Evolutionary conservation across 164 flowering plant genomes (phyloP).

Genomic region (Sextonia rubra): DNA sequence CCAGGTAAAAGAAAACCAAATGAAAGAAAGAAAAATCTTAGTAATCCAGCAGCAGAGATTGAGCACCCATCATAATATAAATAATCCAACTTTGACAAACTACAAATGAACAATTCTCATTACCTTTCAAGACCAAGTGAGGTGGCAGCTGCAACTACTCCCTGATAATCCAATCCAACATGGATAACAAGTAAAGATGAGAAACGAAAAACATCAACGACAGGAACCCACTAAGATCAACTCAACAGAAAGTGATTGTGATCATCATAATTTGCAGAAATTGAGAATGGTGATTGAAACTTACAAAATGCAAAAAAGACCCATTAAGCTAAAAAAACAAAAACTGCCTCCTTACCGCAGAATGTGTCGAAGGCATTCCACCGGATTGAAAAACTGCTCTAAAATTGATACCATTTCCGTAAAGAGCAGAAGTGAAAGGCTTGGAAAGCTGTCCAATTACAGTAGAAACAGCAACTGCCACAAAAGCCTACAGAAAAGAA

Average conservation of each 20-base stretch:
- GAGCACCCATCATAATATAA: too few species aligned
- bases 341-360: constrained; percentile 43
- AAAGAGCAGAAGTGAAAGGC: constrained; percentile 62
- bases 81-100: too few species aligned
- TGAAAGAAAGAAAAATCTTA: too few species aligned
- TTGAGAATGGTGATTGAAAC: too few species aligned
- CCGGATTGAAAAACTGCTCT: constrained; percentile 51
- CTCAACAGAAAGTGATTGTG: too few species aligned
- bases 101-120: background rate
- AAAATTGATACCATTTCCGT: constrained; percentile 47
- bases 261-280: too few species aligned
- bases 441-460: constrained; percentile 79
- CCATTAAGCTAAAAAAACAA: too few species aligned
- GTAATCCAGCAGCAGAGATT: too few species aligned
- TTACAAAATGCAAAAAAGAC: too few species aligned
- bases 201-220: background rate
- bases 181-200: background rate
- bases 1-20: too few species aligned
- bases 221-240: background rate
- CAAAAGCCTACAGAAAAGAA: constrained; percentile 38
- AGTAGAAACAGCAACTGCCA: constrained; percentile 58
- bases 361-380: constrained; percentile 94
- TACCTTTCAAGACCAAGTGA: constrained; percentile 81
- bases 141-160: constrained; percentile 65
- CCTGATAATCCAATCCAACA: constrained; percentile 4